Conservation (phyloP, 139 green algal genomes). For the Chlorella ohadii region DNA sequence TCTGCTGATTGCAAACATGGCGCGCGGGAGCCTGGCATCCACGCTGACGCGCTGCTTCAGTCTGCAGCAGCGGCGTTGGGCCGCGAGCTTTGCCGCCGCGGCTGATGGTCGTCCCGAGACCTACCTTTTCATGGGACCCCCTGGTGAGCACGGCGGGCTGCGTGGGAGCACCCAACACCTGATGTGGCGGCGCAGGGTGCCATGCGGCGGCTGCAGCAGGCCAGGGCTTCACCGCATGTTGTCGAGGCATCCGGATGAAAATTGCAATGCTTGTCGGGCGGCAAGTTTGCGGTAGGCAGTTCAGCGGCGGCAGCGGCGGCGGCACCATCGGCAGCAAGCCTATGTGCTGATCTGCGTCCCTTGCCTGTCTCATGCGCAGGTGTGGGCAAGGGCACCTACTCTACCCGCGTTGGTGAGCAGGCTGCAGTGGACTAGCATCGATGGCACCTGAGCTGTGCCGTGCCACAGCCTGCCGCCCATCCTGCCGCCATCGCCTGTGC, state of each 20-base stretch:
- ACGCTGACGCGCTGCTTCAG: no score
- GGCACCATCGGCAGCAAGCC: neutral
- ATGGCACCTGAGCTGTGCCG: no score
- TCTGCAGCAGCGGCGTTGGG: slow-evolving; percentile 9
- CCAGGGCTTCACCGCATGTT: neutral
- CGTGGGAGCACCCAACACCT: neutral
- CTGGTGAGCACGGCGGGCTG: neutral
- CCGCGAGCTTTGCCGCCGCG: neutral
- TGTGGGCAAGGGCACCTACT: slow-evolving; percentile 1
- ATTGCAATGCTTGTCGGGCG: no score
- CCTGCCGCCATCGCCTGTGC: no score
- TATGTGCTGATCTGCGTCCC: neutral
- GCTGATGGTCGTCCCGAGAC: neutral
- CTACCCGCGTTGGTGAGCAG: neutral
- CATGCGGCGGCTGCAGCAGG: no score
- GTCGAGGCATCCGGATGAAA: neutral
- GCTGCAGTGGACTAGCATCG: no score
- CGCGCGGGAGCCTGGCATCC: no score
- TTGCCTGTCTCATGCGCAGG: no score
- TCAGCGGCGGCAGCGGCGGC: no score
- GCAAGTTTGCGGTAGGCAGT: no score
- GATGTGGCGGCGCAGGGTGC: neutral
- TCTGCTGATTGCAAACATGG: no score
- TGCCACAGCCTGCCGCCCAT: no score
- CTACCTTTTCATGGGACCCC: neutral